Evolutionary conservation across 2,329 filamentous ascomycete species (phyloP), one percentile per base, ranked within the genome.

Genomic region (Botrytis porri): DNA sequence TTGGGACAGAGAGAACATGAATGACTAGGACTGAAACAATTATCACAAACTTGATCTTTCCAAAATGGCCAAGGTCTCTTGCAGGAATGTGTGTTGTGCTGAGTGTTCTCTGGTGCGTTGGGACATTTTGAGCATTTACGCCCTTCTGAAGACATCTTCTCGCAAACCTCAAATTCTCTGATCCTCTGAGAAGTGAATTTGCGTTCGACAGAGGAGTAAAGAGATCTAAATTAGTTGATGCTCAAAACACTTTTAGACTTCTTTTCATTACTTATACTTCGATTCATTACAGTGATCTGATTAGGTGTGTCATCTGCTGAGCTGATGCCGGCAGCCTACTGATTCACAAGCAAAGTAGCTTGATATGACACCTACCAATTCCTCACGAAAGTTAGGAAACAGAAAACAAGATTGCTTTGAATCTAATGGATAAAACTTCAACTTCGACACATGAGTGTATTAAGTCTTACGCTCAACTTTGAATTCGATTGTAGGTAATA

Each of bases 271-370:
- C 22, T 51, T 65, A 65, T 65, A 45, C 14, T 37, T 12, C 22
- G n/a, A 18, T 25, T 2, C 10, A 12, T 4, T 4, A 6, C 1
- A 3, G 20, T 20, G 0, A 10, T 48, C 4, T 10, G 8, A 48
- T 22, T 0, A 25, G 9, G 20, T 10, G 9, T 1, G 20, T 4
- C 20, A 48, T 51, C 18, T 51, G 7, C 43, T 64, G 39, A 29
- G 18, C 14, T 57, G 12, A n/a, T 18, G 1, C 4, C 8, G 43
- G 43, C 6, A 22, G 29, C 35, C 32, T 65, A 43, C 29, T 35
- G 12, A 12, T 48, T 65, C 20, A 51, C 29, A 9, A 65, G 43
- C 22, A 37, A 37, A 18, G 41, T 1, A 25, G 20, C 18, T 8
- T 5, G 25, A 35, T 18, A 16, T 45, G 20, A 2, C 35, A 18